These are phyloP conservation scores for Symbiodinium natans DNA, from an alignment of 73 alveolate species.

Conservation along the genomic window DNA sequence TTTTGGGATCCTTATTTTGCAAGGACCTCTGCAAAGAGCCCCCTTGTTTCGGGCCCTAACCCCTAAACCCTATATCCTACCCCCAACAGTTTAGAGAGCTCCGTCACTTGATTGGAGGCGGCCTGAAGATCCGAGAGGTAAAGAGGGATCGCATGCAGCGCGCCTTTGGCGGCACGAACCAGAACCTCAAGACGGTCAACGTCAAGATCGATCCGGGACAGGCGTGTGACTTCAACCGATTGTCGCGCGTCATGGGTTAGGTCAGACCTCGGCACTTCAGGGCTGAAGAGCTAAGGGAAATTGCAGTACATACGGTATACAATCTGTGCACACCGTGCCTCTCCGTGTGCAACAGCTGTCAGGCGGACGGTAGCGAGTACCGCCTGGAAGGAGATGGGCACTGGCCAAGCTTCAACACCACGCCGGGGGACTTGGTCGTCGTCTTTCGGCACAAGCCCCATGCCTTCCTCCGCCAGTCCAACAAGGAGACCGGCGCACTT, in stretches of 20 bases:
- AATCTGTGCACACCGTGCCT: too few relatives aligned
- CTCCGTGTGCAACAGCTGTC: too few relatives aligned
- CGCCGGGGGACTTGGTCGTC: slow-evolving; percentile 84
- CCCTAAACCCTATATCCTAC: too few relatives aligned
- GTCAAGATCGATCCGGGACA: slow-evolving; percentile 90
- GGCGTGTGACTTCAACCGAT: too few relatives aligned
- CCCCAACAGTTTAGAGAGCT: too few relatives aligned
- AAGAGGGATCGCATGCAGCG: slow-evolving; percentile 92
- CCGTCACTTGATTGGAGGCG: slow-evolving; percentile 33
- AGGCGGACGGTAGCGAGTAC: slow-evolving; percentile 82
- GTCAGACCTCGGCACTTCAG: too few relatives aligned
- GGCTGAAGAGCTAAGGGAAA: too few relatives aligned
- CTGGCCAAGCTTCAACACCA: slow-evolving; percentile 80
- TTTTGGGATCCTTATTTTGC: not conserved
- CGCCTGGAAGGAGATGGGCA: slow-evolving; percentile 84
- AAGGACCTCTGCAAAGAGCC: too few relatives aligned
- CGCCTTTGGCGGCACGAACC: slow-evolving; percentile 87
- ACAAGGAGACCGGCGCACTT: slow-evolving; percentile 40
- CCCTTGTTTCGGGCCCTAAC: too few relatives aligned
- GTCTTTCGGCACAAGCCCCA: slow-evolving; percentile 82
- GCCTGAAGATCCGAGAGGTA: slow-evolving; percentile 83
- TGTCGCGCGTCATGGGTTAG: too few relatives aligned
- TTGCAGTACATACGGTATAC: too few relatives aligned
- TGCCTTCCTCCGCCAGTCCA: slow-evolving; percentile 80
- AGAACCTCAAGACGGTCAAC: slow-evolving; percentile 81